Evolutionary conservation across 345 rosid genomes (phyloP).

Genomic region (Aquilaria yunnanensis): DNA sequence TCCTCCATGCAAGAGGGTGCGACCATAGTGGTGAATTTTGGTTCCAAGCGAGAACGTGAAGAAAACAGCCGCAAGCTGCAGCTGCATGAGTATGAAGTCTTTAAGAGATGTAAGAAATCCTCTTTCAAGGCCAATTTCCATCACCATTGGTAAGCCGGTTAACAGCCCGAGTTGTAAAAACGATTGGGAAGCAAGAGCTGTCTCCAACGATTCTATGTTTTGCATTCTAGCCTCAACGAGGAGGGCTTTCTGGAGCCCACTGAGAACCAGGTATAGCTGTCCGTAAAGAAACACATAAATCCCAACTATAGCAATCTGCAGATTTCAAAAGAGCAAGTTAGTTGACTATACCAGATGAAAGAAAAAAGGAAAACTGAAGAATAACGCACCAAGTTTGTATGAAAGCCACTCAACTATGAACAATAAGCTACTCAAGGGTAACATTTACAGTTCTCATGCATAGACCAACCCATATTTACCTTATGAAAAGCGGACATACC

Average conservation of each 20-base stretch:
- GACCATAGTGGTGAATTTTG: conserved; percentile 82
- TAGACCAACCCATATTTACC: too few relatives aligned
- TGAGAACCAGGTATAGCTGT: conserved; percentile 89
- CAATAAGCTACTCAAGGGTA: too few relatives aligned
- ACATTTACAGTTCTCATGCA: too few relatives aligned
- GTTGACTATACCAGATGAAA: conserved; percentile 6
- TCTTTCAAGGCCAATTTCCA: conserved; percentile 96
- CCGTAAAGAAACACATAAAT: conserved; percentile 89
- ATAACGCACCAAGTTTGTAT: not conserved
- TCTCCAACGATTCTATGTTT: conserved; percentile 77
- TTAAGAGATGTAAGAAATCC: conserved; percentile 86
- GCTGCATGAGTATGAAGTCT: conserved; percentile 95
- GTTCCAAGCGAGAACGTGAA: conserved; percentile 97
- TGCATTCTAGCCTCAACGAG: conserved; percentile 64
- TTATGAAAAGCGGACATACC: too few relatives aligned
- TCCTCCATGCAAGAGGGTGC: conserved; percentile 88
- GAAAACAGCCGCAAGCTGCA: conserved; percentile 92
- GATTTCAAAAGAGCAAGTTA: conserved; percentile 1
- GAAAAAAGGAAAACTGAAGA: conserved; percentile 1
- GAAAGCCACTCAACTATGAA: too few relatives aligned
- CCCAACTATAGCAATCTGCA: conserved; percentile 78
- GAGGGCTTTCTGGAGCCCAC: conserved; percentile 80
- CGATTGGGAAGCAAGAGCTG: conserved; percentile 97
- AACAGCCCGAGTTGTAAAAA: conserved; percentile 95
- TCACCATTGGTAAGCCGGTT: conserved; percentile 97